Conservation (phyloP, 768 basidiomycete genomes). For the Vishniacozyma victoriae region DNA sequence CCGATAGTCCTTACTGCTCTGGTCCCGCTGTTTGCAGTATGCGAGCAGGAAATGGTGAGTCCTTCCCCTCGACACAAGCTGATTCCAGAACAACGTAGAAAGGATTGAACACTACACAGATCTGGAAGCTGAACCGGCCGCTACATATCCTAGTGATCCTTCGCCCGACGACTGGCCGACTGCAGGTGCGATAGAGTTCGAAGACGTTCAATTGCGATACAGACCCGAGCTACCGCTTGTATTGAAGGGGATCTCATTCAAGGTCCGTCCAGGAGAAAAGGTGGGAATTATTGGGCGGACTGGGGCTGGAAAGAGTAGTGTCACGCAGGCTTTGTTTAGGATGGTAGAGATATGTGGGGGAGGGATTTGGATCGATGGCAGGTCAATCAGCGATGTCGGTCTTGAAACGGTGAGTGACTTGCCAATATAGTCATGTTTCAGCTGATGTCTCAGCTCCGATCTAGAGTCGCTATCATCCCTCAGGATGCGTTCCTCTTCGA, state of each 20-base stretch:
- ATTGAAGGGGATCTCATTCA: slow-evolving; percentile 66
- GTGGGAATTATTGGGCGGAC: slow-evolving; percentile 70
- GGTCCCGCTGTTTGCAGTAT: slow-evolving; percentile 18
- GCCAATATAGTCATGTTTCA: neutral
- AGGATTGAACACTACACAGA: slow-evolving; percentile 51
- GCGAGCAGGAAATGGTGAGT: slow-evolving; percentile 31
- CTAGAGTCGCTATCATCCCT: slow-evolving; percentile 61
- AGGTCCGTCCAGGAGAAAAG: slow-evolving; percentile 69
- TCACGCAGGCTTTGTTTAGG: slow-evolving; percentile 53
- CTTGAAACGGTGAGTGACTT: slow-evolving; percentile 50
- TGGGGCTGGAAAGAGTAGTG: slow-evolving; percentile 53
- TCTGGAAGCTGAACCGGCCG: slow-evolving; percentile 65
- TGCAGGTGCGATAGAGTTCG: slow-evolving; percentile 66
- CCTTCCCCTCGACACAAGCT: neutral
- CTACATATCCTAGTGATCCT: slow-evolving; percentile 49
- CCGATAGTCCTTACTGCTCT: slow-evolving; percentile 18
- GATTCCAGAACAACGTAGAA: neutral
- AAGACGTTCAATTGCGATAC: slow-evolving; percentile 59
- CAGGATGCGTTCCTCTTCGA: slow-evolving; percentile 59
- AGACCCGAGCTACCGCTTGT: slow-evolving; percentile 73
- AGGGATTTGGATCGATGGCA: slow-evolving; percentile 52
- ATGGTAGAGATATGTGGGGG: slow-evolving; percentile 61
- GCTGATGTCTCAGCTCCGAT: slow-evolving; percentile 47
- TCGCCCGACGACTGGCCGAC: slow-evolving; percentile 64
- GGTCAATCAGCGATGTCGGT: slow-evolving; percentile 52